Conservation (phyloP, 2,329 filamentous ascomycete genomes). For the Penicillium sp. region DNA sequence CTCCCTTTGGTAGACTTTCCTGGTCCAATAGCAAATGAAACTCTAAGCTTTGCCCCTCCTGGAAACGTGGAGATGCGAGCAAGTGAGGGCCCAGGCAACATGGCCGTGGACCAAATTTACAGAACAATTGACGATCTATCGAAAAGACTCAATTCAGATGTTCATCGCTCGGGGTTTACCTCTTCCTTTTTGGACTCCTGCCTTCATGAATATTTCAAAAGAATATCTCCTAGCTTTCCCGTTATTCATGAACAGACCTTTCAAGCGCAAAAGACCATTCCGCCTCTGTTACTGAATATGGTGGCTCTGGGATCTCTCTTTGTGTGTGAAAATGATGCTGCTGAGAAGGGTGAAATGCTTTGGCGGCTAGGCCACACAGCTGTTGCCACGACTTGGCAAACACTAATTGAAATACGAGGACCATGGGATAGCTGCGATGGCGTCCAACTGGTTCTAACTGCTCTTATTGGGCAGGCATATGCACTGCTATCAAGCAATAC, state of each 20-base stretch:
- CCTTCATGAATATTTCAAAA: slow-evolving; percentile 18
- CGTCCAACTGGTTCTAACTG: slow-evolving; percentile 17
- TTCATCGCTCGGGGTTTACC: slow-evolving; percentile 18
- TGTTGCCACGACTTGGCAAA: slow-evolving; percentile 22
- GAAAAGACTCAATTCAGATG: slow-evolving; percentile 15
- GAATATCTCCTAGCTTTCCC: slow-evolving; percentile 14
- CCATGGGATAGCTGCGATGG: slow-evolving; percentile 19
- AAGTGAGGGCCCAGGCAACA: slow-evolving; percentile 10
- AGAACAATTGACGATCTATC: slow-evolving; percentile 18
- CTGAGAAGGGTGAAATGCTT: slow-evolving; percentile 20
- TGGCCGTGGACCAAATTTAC: slow-evolving; percentile 15
- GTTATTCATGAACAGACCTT: slow-evolving; percentile 20
- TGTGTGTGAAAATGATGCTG: slow-evolving; percentile 11
- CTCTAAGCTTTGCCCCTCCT: not conserved
- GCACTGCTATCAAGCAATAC: slow-evolving; percentile 16
- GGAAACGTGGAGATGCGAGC: not conserved
- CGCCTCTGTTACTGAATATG: slow-evolving; percentile 21
- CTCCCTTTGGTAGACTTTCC: slow-evolving; percentile 8
- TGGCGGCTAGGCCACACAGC: slow-evolving; percentile 22
- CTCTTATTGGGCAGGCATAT: slow-evolving; percentile 18
- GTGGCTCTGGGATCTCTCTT: slow-evolving; percentile 20
- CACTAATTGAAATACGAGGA: slow-evolving; percentile 13
- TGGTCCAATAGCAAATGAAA: not conserved
- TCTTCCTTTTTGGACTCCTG: slow-evolving; percentile 19
- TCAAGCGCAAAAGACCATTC: slow-evolving; percentile 10